Base-by-base conservation (phyloP, 345 rosid genomes). In the Aegle marmelos region DNA sequence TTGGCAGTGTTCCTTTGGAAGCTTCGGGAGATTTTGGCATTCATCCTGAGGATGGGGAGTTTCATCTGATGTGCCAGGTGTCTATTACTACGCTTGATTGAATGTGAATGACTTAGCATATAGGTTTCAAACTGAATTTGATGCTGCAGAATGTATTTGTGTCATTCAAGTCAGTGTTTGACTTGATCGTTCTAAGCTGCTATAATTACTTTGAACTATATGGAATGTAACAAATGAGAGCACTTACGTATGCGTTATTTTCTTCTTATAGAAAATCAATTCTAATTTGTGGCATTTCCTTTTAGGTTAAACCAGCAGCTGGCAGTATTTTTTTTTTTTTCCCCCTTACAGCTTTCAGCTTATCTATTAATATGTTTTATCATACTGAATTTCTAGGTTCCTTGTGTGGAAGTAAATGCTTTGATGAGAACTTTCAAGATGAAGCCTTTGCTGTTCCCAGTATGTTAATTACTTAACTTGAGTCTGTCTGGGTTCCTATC, bases 11-110 rank as follows among this genome's bases (percentile, higher is more conserved):
- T 89, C 99, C 99, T 50, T 86, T 95, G 76, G 99, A 95, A 89
- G 97, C 97, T 87, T 95, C 99, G 79, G 98, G 99, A 85, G 96
- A 93, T 88, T 91, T 93, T 79, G 99, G 99, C 68, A 93, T 95
- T 75, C 94, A 95, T 86, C 99, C 99, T 31, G 96, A 93, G 87
- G 99, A 95, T 61, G 99, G 99, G 76, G 97, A 95, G 89, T 95
- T 92, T 85, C 99, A 95, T 78, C 83, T 95, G 31, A 95, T 95
- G 99, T 95, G 99, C 82, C 99, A 95, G 94, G 99, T 91, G 70
- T 77, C 39, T 68, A 33, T 67, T 62, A 5, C 37, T 56, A 6
- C 31, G n/a, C 68, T 33, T 78, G 61, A 66, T 76, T 33, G 68
- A 68, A 81, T 69, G 45, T 65, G 48, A 72, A 70, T 30, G 21